Evolutionary conservation across 768 basidiomycete species (phyloP), one percentile per base, ranked within the genome.

Genomic region (Tricholoma terreum): DNA sequence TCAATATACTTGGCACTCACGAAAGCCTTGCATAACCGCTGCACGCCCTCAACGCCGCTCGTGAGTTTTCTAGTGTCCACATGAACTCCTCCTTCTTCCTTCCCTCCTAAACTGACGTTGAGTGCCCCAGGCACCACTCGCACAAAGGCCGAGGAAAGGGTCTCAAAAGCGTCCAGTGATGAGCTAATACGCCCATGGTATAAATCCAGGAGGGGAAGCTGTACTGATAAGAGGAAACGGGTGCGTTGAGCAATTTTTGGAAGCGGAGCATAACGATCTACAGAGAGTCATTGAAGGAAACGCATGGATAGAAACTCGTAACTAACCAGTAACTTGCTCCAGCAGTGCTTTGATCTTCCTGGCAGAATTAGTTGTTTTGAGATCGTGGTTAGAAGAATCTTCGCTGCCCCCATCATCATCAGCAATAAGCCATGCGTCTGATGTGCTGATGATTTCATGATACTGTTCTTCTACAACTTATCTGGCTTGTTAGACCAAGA

Each of bases 131-230:
- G 97, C 1, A 98, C 94, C 3, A 89, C 89, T 12, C 93, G 87
- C 40, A 94, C 84, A 61, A 99, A 85, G 0, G 87, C 82, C 30
- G 90, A 93, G 1, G 94, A 92, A 5, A 97, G 77, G 1, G 87
- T 89, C 71, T 98, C 97, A 63, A 98, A 98, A 0, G 95, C 96
- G 64, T 98, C 94, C 22, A 98, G 75, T 8, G 94, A 93, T 8
- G 88, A 83, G 1, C 84, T 78, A 69, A 99, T 86, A 17, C 95
- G 86, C 8, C 76, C 72, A 59, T 85, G 81, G 69, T 97, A 99
- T 5, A 80, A 74, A 56, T 89, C 83, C 11, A 99, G 73, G 11
- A 97, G 67, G 0, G 95, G 94, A 1, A 98, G 75, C 71, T 99
- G 97, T 14, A 96, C 83, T 8, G 81, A 77, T 40, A 88, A 78